Evolutionary conservation across 768 basidiomycete genomes (phyloP).

Genomic region (Boletus sp.): DNA sequence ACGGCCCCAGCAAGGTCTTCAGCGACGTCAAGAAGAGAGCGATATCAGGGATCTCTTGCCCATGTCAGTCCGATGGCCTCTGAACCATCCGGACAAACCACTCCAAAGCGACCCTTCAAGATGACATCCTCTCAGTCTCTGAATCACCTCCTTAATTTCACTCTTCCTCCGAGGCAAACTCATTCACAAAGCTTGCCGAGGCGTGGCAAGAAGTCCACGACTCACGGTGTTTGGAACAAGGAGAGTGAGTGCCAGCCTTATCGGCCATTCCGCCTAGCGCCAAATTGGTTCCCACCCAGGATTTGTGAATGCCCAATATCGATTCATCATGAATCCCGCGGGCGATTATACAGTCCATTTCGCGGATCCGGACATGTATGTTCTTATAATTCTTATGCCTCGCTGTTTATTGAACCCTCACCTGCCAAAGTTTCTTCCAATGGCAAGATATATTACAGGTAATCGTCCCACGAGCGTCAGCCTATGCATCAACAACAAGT

Average conservation of each 20-base stretch:
- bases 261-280: constrained; percentile 13
- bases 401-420: not conserved
- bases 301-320: constrained; percentile 94
- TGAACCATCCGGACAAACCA: constrained; percentile 30
- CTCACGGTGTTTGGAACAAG: constrained; percentile 78
- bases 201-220: constrained; percentile 70
- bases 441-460: constrained; percentile 97
- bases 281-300: constrained; percentile 45
- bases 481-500: constrained; percentile 62
- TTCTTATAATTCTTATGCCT: constrained; percentile 12
- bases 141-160: constrained; percentile 93
- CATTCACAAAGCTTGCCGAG: constrained; percentile 62
- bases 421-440: constrained; percentile 73
- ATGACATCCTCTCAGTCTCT: constrained; percentile 63
- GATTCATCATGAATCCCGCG: constrained; percentile 91
- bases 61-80: constrained; percentile 31
- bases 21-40: constrained; percentile 9
- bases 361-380: constrained; percentile 95
- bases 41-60: constrained; percentile 15
- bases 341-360: constrained; percentile 95
- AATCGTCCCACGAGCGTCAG: constrained; percentile 82
- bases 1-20: constrained; percentile 33
- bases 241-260: constrained; percentile 67
- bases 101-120: constrained; percentile 63
- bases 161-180: constrained; percentile 81